Percentiles rank a stretch among this genome's conserved stretches.
Conservation (phyloP, 306 rosid genomes). For the Hippophae tibetana region DNA sequence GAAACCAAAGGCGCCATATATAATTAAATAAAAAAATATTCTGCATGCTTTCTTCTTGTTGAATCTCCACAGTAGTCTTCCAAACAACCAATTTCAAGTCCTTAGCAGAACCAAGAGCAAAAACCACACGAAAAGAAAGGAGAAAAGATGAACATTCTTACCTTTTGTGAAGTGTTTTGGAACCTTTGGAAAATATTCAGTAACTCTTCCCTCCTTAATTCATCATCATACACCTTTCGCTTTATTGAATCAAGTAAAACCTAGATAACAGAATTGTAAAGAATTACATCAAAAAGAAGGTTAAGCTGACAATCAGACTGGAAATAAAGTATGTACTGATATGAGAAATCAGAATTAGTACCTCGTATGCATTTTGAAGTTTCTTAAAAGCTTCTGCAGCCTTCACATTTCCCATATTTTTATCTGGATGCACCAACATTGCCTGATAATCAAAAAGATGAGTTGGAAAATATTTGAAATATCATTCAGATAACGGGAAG, state of each 20-base stretch:
- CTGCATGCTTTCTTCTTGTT: too few species aligned
- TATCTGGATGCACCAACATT: conserved; percentile 98
- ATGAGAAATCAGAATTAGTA: conserved; percentile 17
- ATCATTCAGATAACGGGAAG: conserved; percentile 17
- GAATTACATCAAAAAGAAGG: neutral
- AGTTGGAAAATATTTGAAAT: neutral
- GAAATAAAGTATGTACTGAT: neutral
- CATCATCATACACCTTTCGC: conserved; percentile 86
- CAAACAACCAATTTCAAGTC: neutral
- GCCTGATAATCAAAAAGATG: conserved; percentile 43
- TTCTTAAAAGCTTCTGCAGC: conserved; percentile 97
- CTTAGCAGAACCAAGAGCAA: neutral
- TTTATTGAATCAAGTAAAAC: conserved; percentile 81
- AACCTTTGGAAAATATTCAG: conserved; percentile 65
- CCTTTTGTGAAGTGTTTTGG: conserved; percentile 54
- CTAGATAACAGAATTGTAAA: conserved; percentile 25
- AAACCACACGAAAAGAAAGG: conserved; percentile 7
- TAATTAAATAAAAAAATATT: too few species aligned
- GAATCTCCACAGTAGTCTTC: too few species aligned
- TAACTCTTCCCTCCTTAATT: conserved; percentile 85
- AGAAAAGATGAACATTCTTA: conserved; percentile 15
- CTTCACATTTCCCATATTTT: conserved; percentile 96
- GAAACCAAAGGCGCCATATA: too few species aligned
- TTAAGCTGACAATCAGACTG: conserved; percentile 14
- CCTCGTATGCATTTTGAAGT: conserved; percentile 99